Conservation (phyloP, 257 asterid species). For the Rauvolfia tetraphylla region DNA sequence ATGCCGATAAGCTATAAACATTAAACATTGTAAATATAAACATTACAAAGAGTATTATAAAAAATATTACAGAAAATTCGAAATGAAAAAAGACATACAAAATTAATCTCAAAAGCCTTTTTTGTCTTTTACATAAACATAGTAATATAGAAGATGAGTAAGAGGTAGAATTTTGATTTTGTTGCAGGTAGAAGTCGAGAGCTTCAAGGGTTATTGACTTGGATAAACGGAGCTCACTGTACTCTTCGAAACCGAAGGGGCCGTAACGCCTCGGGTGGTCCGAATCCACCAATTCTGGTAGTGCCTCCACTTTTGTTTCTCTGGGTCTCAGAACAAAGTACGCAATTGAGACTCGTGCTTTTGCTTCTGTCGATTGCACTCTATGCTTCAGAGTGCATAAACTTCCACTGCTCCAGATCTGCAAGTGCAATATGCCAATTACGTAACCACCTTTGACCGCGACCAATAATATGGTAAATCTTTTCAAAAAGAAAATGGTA, state of each 20-base stretch:
- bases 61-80: too few relatives aligned
- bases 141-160: too few relatives aligned
- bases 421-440: background rate
- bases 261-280: background rate
- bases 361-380: background rate
- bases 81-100: too few relatives aligned
- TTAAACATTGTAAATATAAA: too few relatives aligned
- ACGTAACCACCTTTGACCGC: too few relatives aligned
- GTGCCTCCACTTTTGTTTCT: background rate
- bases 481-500: too few relatives aligned
- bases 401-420: background rate
- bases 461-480: too few relatives aligned
- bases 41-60: too few relatives aligned
- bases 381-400: background rate
- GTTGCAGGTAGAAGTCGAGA: background rate
- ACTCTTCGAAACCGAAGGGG: background rate
- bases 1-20: too few relatives aligned
- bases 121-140: too few relatives aligned
- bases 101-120: too few relatives aligned
- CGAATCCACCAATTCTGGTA: background rate
- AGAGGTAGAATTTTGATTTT: too few relatives aligned
- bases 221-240: background rate
- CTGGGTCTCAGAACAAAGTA: background rate
- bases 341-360: background rate
- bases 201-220: background rate